Evolutionary conservation across 2,329 filamentous ascomycete genomes (phyloP), one percentile per base, ranked within the genome.

Genomic region (Stachybotrys chlorohalonatus): DNA sequence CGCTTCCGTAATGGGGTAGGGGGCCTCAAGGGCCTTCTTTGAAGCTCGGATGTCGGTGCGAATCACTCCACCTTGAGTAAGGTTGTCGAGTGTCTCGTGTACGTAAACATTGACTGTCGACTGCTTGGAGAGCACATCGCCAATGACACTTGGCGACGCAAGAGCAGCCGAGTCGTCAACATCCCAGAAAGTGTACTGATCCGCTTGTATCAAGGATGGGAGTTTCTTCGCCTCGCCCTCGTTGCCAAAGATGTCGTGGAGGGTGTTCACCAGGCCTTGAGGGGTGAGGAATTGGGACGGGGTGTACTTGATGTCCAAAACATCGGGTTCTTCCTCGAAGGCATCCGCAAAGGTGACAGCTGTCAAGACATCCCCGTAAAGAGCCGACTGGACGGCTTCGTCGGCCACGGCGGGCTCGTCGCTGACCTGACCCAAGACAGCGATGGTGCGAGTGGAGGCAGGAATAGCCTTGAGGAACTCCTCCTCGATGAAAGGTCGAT

Each of bases 161-260:
- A 80, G 78, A 52, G 86, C 81, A 1, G 77, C 72, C 31, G 91
- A 91, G 68, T 85, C 81, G 66, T 96, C 93, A 47, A 89, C 69
- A 62, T 96, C 89, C 91, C 92, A 97, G 80, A 99, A 96, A 11
- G 86, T 86, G 75, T 94, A 97, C 71, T 97, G 89, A 69, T 89
- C 81, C 17, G 85, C 83, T 60, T 83, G 76, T 54, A 85, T 70
- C 50, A 77, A 68, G n/a, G 58, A 76, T 55, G 62, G 69, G 57
- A 67, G 67, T 55, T 69, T 64, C 55, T 73, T 72, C 30, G 71
- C 66, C 51, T 73, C 70, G 53, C 73, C 80, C 62, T 87, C 87
- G 62, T 83, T 81, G 66, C 69, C 71, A 55, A 75, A 70, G 58
- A 80, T 69, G 60, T 74, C 72, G 69, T 78, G 65, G 62, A 86